Evolutionary conservation across 139 green algal genomes (phyloP), one percentile per base, ranked within the genome.

Genomic region (Coelastrella sp.): DNA sequence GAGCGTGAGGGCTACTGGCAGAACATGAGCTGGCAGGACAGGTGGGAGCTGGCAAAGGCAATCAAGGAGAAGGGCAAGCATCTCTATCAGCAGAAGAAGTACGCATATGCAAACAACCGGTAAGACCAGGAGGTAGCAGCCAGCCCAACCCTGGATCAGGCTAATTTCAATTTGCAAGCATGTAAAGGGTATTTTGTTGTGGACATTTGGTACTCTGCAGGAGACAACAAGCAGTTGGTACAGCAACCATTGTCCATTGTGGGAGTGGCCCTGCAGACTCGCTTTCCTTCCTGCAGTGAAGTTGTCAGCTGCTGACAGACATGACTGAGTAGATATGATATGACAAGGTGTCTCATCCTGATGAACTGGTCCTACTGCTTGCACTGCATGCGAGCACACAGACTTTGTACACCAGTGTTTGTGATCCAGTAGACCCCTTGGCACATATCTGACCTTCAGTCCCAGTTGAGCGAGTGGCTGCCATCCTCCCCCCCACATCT

Each of bases 31-130:
- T 92, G 95, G 84, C 74, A 86, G 49, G 93, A 95, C 58, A 92
- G 93, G 58, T 93, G 96, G 84, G 65, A 27, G 24, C 82, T 95
- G 76, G 90, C 92, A 17, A 87, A 92, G 6, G 82, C 78, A 7
- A 79, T 94, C 68, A 96, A 96, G 93, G 93, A 93, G 57, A 93
- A 95, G 88, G 95, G 93, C 72, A 97, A 97, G 78, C 85, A 78
- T 61, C 91, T 97, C 60, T 97, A 91, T 92, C 93, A 95, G 80
- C 66, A 81, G 76, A 88, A 80, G 35, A 92, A 92, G 89, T 85
- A 88, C 56, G 76, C 49, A 6, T 93, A 66, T 65, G 93, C 93
- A 8, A 24, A 19, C 24, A 91, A 91, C 66, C 87, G 78, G 87
- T 91, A 65, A 65, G 87, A 7, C 11, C 14, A 8, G 20, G 59